Evolutionary conservation across 2,329 filamentous ascomycete genomes (phyloP).

Genomic region (Beauveria scarabaeidicola): DNA sequence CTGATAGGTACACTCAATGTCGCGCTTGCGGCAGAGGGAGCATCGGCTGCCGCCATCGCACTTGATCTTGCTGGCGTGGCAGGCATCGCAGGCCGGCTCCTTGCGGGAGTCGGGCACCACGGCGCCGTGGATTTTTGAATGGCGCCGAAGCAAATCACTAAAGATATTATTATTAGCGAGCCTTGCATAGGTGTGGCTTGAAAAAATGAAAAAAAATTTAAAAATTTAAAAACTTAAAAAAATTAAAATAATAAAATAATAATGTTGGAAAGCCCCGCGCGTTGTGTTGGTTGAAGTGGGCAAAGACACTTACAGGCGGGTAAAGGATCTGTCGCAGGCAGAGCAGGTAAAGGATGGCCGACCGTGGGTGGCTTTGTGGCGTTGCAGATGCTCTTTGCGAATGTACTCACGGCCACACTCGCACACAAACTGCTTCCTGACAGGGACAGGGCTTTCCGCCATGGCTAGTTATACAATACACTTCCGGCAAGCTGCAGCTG

Average conservation of each 20-base stretch:
- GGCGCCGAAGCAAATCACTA: constrained; percentile 31
- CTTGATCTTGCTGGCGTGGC: constrained; percentile 37
- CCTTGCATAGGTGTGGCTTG: no score
- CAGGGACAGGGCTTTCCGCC: background rate
- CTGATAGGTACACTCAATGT: constrained; percentile 29
- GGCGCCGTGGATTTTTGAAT: constrained; percentile 26
- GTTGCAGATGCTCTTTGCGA: constrained; percentile 31
- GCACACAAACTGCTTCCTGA: constrained; percentile 17
- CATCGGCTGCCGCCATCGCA: constrained; percentile 33
- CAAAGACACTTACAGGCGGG: constrained; percentile 26
- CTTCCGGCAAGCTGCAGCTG: background rate
- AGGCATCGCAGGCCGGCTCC: constrained; percentile 33
- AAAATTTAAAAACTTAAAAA: no score
- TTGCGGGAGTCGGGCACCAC: constrained; percentile 24
- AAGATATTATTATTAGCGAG: background rate
- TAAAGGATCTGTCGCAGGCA: constrained; percentile 31
- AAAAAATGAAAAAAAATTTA: no score
- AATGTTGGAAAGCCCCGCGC: no score
- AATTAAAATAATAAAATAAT: no score
- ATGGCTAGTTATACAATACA: background rate
- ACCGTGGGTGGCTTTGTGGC: constrained; percentile 31
- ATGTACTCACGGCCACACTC: constrained; percentile 33
- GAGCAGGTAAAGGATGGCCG: constrained; percentile 26
- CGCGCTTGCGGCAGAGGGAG: constrained; percentile 30
- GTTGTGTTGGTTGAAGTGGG: background rate